A percentile compares a stretch with the other conserved stretches of the same genome.
Conservation (phyloP, 1,139 yeast species). For the Kluyveromyces sp. region DNA sequence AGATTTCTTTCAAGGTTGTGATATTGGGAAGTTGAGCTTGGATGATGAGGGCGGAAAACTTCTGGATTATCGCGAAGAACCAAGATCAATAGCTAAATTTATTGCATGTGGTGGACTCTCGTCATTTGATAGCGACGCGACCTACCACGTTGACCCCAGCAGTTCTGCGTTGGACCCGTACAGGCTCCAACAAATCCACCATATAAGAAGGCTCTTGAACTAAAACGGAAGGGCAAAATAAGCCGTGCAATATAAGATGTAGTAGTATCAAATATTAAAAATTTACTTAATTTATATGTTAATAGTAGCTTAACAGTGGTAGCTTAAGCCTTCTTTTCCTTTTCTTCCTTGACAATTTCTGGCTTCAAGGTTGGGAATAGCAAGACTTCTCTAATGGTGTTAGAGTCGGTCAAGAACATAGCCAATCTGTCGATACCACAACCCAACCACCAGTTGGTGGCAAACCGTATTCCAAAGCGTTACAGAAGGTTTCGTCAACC, state of each 20-base stretch:
- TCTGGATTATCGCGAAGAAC: constrained; percentile 43
- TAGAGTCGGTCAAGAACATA: constrained; percentile 94
- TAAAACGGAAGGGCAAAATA: constrained; percentile 61
- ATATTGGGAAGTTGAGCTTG: constrained; percentile 46
- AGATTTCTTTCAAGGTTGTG: constrained; percentile 66
- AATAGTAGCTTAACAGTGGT: no score
- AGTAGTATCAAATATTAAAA: no score
- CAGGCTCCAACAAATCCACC: constrained; percentile 97
- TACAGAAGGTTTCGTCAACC: constrained; percentile 93
- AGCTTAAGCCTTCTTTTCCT: neutral
- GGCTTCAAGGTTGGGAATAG: constrained; percentile 99
- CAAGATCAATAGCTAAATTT: constrained; percentile 73
- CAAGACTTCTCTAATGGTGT: constrained; percentile 95
- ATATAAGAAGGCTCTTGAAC: constrained; percentile 80
- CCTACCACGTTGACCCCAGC: constrained; percentile 52
- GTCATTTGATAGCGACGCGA: constrained; percentile 90
- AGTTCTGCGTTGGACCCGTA: constrained; percentile 54
- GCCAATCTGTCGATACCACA: constrained; percentile 98
- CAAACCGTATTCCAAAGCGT: constrained; percentile 94
- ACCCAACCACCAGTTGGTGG: constrained; percentile 99
- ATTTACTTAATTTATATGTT: no score
- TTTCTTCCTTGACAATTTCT: constrained; percentile 41
- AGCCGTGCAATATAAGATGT: constrained; percentile 13
- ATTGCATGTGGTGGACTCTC: constrained; percentile 89
- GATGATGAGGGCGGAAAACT: constrained; percentile 29